Base-by-base conservation (phyloP, 2,329 filamentous ascomycete species). In the Aspergillus glaucus region DNA sequence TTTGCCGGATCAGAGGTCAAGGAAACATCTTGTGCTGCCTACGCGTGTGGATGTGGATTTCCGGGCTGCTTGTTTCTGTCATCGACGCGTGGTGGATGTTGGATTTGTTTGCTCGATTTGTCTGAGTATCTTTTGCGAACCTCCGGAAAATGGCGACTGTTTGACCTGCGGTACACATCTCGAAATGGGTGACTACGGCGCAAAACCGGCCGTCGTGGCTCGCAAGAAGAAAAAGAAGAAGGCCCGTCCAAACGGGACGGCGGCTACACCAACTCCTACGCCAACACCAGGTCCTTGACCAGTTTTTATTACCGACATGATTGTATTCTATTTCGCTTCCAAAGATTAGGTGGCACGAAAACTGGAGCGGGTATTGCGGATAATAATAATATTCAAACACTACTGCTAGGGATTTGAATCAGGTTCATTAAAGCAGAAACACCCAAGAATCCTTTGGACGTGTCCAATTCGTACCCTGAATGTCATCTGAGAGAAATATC, bases 41-140 rank as follows among this genome's bases (percentile, higher is more conserved):
- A 88, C 87, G 6, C 85, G 88, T 34, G 87, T 91, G 48, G 84
- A 86, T 41, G 90, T 98, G 40, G 94, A 98, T 71, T 98, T 98
- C 67, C 83, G 93, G 40, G 92, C 94, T n/a, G 93, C 93, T 3
- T 98, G 93, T 66, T 98, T 98, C 73, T 98, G 93, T 66, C 93
- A 98, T 71, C 80, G 92, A 45, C 82, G 82, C 32, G 89, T 97
- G 17, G 86, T 98, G 40, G 89, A 96, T 69, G 82, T 91, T 1
- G 93, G 91, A 7, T 98, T 88, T 65, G 92, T 98, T 34, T 98
- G 93, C 75, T 95, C 88, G 52, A 90, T 98, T 58, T 98, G 93
- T 64, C 75, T 98, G 41, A 95, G 88, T 68, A 98, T 95, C 60
- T 95, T 95, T 66, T 95, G 90, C 71, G 75, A 79, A 41, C 78